These are phyloP conservation scores for Triticum timopheevii DNA, from an alignment of 176 grass and related monocot genomes.

Conservation along the genomic window DNA sequence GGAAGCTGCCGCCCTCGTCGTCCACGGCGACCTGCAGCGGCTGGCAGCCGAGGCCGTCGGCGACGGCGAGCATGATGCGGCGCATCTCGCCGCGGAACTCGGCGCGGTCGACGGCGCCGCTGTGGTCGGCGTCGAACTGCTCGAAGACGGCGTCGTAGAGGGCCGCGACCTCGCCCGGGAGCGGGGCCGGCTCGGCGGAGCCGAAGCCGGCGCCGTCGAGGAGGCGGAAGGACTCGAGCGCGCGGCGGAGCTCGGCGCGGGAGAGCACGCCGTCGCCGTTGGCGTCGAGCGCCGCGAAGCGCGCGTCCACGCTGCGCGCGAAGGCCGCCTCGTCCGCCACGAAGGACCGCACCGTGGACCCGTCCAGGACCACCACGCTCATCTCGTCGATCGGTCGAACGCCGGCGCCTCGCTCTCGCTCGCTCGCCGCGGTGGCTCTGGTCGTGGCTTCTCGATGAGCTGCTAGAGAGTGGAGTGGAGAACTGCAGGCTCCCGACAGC, in stretches of 20 bases:
- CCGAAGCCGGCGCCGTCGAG: constrained; percentile 76
- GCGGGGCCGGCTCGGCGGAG: constrained; percentile 33
- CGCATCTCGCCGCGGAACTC: constrained; percentile 88
- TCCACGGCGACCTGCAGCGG: constrained; percentile 83
- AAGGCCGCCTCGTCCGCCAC: constrained; percentile 77
- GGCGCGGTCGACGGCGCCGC: constrained; percentile 71
- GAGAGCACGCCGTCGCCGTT: constrained; percentile 98
- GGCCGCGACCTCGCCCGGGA: constrained; percentile 57
- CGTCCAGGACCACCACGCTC: constrained; percentile 79
- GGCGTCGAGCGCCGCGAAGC: constrained; percentile 72
- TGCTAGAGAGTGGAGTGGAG: neutral
- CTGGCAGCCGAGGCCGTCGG: constrained; percentile 79
- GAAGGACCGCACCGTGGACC: constrained; percentile 76
- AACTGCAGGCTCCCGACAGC: neutral
- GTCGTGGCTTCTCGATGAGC: neutral
- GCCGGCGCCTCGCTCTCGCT: neutral
- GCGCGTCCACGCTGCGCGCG: constrained; percentile 60
- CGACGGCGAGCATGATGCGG: constrained; percentile 88
- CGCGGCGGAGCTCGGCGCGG: constrained; percentile 77
- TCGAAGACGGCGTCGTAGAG: constrained; percentile 95
- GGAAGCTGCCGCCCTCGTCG: constrained; percentile 61
- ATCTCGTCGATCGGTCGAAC: constrained; percentile 24
- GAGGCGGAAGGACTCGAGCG: constrained; percentile 93
- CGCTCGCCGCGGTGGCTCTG: neutral
- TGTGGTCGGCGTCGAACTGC: constrained; percentile 86